Conservation (phyloP, 306 rosid species). For the Sindora glabra region DNA sequence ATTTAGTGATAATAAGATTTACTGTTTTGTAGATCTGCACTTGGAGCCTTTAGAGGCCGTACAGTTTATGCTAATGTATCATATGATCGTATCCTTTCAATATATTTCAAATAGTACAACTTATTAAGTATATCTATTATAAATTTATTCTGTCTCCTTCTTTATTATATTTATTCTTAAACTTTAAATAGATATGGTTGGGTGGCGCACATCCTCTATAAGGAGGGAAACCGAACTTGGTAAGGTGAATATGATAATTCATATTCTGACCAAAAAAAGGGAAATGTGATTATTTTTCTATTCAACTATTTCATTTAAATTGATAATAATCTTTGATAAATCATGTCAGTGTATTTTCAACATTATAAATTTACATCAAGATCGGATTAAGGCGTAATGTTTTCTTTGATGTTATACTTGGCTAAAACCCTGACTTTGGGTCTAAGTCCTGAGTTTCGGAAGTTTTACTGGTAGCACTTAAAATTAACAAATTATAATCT, state of each 20-base stretch:
- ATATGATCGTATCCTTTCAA: slow-evolving; percentile 80
- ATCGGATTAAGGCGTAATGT: no score
- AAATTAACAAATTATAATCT: no score
- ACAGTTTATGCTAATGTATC: slow-evolving; percentile 84
- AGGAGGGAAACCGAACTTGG: slow-evolving; percentile 77
- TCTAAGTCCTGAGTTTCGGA: background rate
- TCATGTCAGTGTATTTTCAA: background rate
- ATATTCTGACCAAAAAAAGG: no score
- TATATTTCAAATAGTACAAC: slow-evolving; percentile 1
- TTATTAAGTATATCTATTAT: slow-evolving; percentile 4
- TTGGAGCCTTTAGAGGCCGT: slow-evolving; percentile 70
- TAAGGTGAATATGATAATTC: slow-evolving; percentile 50
- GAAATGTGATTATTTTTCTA: no score
- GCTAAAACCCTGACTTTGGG: background rate
- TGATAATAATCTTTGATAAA: no score
- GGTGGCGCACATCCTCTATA: slow-evolving; percentile 98
- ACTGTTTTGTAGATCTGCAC: slow-evolving; percentile 68
- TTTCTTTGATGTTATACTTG: no score
- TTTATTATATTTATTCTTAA: slow-evolving; percentile 30
- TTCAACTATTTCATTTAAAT: no score
- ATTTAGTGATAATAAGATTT: slow-evolving; percentile 16
- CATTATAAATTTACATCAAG: background rate
- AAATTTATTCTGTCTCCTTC: slow-evolving; percentile 7
- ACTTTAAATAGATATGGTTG: slow-evolving; percentile 79
- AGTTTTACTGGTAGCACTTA: no score